phyloP scores from a whole-genome alignment of 371 early-diverging fungal genomes.

The Haplosporangium sp. region DNA sequence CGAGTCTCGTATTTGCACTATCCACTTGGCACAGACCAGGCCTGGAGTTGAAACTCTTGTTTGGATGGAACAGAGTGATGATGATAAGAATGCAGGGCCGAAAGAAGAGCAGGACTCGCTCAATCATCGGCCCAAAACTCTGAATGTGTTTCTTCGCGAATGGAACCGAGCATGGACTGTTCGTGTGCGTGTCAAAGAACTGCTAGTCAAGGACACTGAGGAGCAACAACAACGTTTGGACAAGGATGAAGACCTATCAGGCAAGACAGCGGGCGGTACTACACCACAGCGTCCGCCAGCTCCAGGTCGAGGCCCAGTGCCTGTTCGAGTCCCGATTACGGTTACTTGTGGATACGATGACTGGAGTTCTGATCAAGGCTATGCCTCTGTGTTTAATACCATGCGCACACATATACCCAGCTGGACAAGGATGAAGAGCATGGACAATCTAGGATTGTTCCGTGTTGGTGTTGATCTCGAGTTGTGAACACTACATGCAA shows the following conservation, averaged over 20 bases:
- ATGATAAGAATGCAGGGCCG: not conserved
- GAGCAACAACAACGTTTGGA: no score
- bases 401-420: conserved; percentile 32
- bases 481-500: conserved; percentile 11
- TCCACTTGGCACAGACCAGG: conserved; percentile 21
- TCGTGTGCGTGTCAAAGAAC: conserved; percentile 25
- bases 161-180: conserved; percentile 44
- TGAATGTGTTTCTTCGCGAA: conserved; percentile 23
- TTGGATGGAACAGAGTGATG: conserved; percentile 12
- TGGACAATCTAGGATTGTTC: conserved; percentile 12
- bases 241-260: not conserved
- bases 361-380: conserved; percentile 33
- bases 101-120: not conserved
- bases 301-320: not conserved
- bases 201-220: no score
- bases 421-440: conserved; percentile 31
- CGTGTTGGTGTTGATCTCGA: conserved; percentile 30
- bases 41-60: conserved; percentile 31
- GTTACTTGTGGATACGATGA: conserved; percentile 40
- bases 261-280: not conserved
- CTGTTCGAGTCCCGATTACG: conserved; percentile 10
- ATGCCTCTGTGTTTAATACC: conserved; percentile 28
- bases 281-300: not conserved
- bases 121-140: conserved; percentile 30
- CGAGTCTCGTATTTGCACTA: conserved; percentile 40